Conservation (phyloP, 306 rosid genomes). For the Rubus parviflorus region DNA sequence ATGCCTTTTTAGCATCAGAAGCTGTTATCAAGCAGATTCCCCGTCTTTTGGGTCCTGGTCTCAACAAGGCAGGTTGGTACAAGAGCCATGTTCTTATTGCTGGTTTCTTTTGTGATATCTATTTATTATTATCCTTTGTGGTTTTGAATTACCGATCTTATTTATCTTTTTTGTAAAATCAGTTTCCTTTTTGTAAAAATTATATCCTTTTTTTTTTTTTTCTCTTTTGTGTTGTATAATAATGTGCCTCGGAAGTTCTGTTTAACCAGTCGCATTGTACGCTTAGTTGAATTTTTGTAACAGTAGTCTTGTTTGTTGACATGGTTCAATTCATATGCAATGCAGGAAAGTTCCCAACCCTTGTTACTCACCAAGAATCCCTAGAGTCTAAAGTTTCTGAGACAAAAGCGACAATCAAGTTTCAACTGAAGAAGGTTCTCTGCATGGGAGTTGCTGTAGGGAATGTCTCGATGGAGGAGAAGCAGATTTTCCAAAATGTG, state of each 20-base stretch:
- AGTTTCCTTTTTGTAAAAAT: background rate
- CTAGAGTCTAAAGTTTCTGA: conserved; percentile 76
- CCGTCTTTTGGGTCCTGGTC: conserved; percentile 88
- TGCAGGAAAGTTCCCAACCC: conserved; percentile 80
- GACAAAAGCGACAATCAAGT: conserved; percentile 80
- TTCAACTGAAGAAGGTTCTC: conserved; percentile 85
- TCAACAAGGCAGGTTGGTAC: conserved; percentile 85
- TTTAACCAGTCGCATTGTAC: no score
- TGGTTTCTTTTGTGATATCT: background rate
- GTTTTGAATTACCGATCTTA: background rate
- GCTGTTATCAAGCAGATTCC: conserved; percentile 91
- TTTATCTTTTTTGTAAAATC: background rate
- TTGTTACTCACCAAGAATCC: conserved; percentile 83
- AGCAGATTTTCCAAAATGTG: conserved; percentile 82
- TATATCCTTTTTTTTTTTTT: background rate
- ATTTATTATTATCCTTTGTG: background rate
- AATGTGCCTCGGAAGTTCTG: background rate
- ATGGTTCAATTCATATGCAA: background rate
- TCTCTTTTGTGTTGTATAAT: background rate
- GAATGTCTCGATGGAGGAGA: conserved; percentile 83
- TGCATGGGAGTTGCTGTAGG: conserved; percentile 96
- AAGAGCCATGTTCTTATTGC: background rate
- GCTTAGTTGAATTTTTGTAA: background rate
- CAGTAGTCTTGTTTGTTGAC: background rate
- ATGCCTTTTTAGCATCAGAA: conserved; percentile 88